Evolutionary conservation across 2,329 filamentous ascomycete genomes (phyloP).

Genomic region (Fusarium sp.): DNA sequence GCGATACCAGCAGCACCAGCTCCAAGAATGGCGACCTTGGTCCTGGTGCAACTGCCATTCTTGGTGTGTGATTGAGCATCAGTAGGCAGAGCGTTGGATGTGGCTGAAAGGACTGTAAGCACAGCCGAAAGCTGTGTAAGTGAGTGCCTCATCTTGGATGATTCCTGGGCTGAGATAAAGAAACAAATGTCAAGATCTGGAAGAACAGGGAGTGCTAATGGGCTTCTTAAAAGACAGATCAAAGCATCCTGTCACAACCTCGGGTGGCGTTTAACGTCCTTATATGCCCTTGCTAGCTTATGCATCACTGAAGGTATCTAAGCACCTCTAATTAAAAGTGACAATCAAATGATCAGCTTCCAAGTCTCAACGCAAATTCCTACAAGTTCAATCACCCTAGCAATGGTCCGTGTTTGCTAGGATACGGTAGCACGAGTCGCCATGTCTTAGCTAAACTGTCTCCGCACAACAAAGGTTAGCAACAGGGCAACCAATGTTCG

Average conservation of each 20-base stretch:
- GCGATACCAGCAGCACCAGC: slow-evolving; percentile 73
- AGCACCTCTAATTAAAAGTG: background rate
- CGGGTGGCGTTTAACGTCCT: background rate
- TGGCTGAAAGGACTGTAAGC: background rate
- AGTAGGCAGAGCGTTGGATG: background rate
- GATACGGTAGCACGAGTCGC: background rate
- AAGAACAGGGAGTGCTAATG: background rate
- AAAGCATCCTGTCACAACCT: background rate
- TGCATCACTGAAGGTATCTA: background rate
- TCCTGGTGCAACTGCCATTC: slow-evolving; percentile 45
- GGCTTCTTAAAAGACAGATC: background rate
- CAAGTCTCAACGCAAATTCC: background rate
- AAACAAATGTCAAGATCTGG: background rate
- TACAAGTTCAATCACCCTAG: background rate
- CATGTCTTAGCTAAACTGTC: background rate
- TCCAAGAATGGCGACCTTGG: slow-evolving; percentile 57
- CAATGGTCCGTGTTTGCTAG: background rate
- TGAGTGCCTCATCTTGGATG: slow-evolving; percentile 9
- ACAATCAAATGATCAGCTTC: background rate
- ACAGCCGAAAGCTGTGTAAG: slow-evolving; percentile 8
- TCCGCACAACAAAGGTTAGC: background rate
- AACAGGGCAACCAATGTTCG: background rate
- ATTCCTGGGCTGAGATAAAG: background rate
- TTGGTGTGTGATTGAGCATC: background rate
- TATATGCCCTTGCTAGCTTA: slow-evolving; percentile 9